A percentile compares a stretch with the other conserved stretches of the same genome.
Evolutionary conservation across 192 early-diverging fungal genomes (phyloP).

Genomic region (Diversispora eburnea): DNA sequence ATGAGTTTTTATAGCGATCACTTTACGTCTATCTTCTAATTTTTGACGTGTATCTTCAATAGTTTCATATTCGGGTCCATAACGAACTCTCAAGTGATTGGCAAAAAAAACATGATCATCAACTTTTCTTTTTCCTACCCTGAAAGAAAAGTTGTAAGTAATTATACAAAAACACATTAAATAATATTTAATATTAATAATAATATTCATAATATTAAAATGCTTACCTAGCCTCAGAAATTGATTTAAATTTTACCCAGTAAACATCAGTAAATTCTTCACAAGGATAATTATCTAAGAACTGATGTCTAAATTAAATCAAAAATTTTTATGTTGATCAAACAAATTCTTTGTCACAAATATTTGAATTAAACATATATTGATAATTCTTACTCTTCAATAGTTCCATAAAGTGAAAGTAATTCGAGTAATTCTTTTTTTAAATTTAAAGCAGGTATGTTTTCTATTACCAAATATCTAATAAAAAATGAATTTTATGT

Average conservation of each 20-base stretch:
- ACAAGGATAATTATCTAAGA: conserved; percentile 30
- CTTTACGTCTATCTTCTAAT: conserved; percentile 34
- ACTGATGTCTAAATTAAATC: conserved; percentile 7
- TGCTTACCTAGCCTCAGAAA: conserved; percentile 31
- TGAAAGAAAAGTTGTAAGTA: conserved; percentile 3
- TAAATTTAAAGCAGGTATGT: conserved; percentile 22
- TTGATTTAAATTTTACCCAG: conserved; percentile 29
- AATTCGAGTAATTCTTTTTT: conserved; percentile 28
- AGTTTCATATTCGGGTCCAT: conserved; percentile 42
- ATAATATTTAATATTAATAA: not conserved
- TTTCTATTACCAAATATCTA: conserved; percentile 34
- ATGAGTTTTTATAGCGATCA: conserved; percentile 29
- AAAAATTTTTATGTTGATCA: not conserved
- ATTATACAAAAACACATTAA: not conserved
- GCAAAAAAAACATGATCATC: conserved; percentile 41
- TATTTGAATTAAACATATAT: too few relatives aligned
- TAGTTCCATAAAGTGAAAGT: conserved; percentile 27
- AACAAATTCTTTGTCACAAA: not conserved
- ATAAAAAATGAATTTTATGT: not conserved
- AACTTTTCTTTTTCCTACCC: conserved; percentile 34
- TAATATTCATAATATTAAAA: not conserved
- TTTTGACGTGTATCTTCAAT: conserved; percentile 43
- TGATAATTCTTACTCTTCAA: conserved; percentile 27
- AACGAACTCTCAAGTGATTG: conserved; percentile 35
- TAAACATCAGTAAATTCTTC: conserved; percentile 35